Evolutionary conservation across 2,329 filamentous ascomycete species (phyloP).

Genomic region (Rugonectria rugulosa): DNA sequence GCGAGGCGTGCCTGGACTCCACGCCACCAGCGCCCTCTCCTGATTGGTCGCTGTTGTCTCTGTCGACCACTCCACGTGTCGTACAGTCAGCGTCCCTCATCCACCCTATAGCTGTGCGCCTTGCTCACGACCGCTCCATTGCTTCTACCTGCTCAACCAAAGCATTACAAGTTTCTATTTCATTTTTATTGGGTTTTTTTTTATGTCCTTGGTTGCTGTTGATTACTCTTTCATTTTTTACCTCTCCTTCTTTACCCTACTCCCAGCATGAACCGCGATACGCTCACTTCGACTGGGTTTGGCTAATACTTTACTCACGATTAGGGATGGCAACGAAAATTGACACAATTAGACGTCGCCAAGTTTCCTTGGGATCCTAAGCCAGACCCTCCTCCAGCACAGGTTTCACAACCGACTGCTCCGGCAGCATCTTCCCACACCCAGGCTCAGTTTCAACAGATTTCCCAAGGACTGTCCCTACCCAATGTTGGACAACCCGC

Average conservation of each 20-base stretch:
- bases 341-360: slow-evolving; percentile 84
- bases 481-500: slow-evolving; percentile 39
- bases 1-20: slow-evolving; percentile 31
- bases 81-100: slow-evolving; percentile 9
- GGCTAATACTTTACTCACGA: slow-evolving; percentile 33
- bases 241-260: too few relatives aligned
- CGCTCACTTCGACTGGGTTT: too few relatives aligned
- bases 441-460: slow-evolving; percentile 44
- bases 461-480: slow-evolving; percentile 39
- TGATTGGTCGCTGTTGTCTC: slow-evolving; percentile 32
- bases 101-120: not conserved
- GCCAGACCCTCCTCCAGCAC: slow-evolving; percentile 63
- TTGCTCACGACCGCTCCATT: not conserved
- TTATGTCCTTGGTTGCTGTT: too few relatives aligned
- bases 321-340: slow-evolving; percentile 93
- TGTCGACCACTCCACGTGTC: slow-evolving; percentile 20
- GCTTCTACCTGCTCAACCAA: not conserved
- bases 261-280: too few relatives aligned
- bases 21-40: slow-evolving; percentile 23
- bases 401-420: slow-evolving; percentile 42
- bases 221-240: too few relatives aligned
- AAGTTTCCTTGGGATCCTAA: slow-evolving; percentile 95
- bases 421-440: slow-evolving; percentile 37
- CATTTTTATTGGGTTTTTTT: too few relatives aligned
- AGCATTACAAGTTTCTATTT: too few relatives aligned